A percentile compares a stretch with the other conserved stretches of the same genome.
phyloP scores from a whole-genome alignment of 2,329 filamentous ascomycete species.

The Trichoderma afroharzianum region DNA sequence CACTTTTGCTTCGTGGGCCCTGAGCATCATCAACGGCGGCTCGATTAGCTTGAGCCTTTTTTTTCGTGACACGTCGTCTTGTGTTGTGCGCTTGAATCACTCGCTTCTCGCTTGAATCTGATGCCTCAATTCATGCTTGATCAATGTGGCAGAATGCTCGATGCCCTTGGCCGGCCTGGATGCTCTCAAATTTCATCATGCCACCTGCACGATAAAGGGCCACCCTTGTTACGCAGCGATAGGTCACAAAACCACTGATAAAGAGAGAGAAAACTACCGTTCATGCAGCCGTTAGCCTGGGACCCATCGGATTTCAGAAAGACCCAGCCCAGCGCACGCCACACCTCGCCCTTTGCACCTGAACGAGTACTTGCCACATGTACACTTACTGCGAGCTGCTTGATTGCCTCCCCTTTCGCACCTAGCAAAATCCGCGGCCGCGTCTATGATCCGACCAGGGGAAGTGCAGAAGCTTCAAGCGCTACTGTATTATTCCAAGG shows the following conservation, averaged over 20 bases:
- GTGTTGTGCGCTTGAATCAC: background rate
- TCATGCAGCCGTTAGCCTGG: background rate
- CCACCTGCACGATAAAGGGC: background rate
- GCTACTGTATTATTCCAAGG: background rate
- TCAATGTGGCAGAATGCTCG: background rate
- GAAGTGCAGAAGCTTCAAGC: conserved; percentile 8
- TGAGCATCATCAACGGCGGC: background rate
- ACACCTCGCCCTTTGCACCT: background rate
- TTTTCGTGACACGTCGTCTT: background rate
- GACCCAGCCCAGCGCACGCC: background rate
- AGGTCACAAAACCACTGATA: background rate
- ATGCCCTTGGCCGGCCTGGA: background rate
- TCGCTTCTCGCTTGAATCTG: background rate
- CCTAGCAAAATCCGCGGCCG: background rate
- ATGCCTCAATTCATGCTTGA: background rate
- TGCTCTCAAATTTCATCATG: background rate
- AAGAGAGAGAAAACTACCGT: background rate
- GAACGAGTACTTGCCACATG: background rate
- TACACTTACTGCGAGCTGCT: background rate
- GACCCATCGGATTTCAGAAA: background rate
- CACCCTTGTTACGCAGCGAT: background rate
- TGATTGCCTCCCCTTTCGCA: background rate
- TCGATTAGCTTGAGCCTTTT: conserved; percentile 9
- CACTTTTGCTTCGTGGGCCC: conserved; percentile 1
- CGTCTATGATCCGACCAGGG: background rate